Conservation (phyloP, 2,329 filamentous ascomycete species). For the Dryadomyces sulphureus region DNA sequence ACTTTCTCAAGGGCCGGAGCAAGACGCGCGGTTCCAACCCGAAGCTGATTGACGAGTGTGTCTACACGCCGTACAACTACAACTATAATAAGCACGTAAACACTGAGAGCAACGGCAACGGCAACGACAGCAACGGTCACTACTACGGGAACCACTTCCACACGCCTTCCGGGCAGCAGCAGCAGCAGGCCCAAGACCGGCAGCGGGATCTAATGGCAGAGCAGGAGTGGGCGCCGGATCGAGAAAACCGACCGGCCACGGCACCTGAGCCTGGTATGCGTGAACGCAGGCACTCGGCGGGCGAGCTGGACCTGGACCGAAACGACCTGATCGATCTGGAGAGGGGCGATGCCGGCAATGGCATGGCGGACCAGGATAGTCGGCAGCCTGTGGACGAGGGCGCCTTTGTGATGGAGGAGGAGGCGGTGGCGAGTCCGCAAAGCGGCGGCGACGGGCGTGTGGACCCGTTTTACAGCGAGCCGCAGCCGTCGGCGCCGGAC, state of each 20-base stretch:
- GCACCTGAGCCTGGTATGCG: constrained; percentile 23
- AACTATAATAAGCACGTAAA: constrained; percentile 4
- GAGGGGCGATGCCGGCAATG: constrained; percentile 9
- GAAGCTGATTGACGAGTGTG: constrained; percentile 92
- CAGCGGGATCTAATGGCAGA: constrained; percentile 16
- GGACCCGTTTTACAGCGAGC: not conserved
- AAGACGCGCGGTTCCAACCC: constrained; percentile 68
- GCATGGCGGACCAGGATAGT: constrained; percentile 8
- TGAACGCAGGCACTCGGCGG: constrained; percentile 63
- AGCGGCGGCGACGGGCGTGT: too few species aligned
- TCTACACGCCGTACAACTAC: constrained; percentile 90
- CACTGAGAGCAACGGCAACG: constrained; percentile 13
- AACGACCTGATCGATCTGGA: constrained; percentile 49
- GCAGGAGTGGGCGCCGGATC: constrained; percentile 16
- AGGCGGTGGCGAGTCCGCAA: constrained; percentile 9
- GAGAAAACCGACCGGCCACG: constrained; percentile 15
- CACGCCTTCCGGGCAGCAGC: too few species aligned
- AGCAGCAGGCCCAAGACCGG: constrained; percentile 11
- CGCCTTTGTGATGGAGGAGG: constrained; percentile 19
- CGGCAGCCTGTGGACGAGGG: constrained; percentile 20
- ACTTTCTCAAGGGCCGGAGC: constrained; percentile 73
- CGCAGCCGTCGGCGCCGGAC: not conserved
- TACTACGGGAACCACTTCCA: too few species aligned
- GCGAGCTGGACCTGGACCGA: constrained; percentile 49
- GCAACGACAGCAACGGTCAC: constrained; percentile 6